A percentile compares a stretch with the other conserved stretches of the same genome.
Evolutionary conservation across 2,329 filamentous ascomycete species (phyloP).

Genomic region (Nigrospora oryzae): DNA sequence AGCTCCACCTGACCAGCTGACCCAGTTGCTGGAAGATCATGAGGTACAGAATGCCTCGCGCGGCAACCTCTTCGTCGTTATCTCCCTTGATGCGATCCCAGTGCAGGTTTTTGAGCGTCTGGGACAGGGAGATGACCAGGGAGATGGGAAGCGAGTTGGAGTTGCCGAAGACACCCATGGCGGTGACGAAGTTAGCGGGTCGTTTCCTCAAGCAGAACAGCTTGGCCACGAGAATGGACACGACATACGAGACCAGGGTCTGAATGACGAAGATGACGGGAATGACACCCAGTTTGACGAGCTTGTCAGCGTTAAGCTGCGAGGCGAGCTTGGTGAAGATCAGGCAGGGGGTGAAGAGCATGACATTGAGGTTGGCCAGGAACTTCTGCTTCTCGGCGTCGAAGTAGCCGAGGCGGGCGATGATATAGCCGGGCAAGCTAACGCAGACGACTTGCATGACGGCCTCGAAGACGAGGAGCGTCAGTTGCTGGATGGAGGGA

Average conservation of each 20-base stretch:
- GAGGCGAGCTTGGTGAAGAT: constrained; percentile 97
- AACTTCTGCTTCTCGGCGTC: constrained; percentile 96
- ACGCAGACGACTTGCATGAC: constrained; percentile 94
- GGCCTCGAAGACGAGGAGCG: constrained; percentile 86
- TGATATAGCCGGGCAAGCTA: constrained; percentile 85
- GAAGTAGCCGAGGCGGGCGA: constrained; percentile 85
- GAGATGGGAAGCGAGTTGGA: constrained; percentile 97
- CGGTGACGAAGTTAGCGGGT: constrained; percentile 87
- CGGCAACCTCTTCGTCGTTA: constrained; percentile 90
- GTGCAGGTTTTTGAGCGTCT: constrained; percentile 84
- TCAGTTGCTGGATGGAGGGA: constrained; percentile 58
- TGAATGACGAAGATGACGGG: constrained; percentile 87
- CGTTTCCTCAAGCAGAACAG: constrained; percentile 79
- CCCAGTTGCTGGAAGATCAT: constrained; percentile 97
- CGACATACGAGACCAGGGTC: constrained; percentile 76
- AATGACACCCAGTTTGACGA: constrained; percentile 85
- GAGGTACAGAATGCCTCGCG: constrained; percentile 88
- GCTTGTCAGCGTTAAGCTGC: constrained; percentile 84
- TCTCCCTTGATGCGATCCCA: constrained; percentile 89
- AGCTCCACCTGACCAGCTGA: constrained; percentile 92
- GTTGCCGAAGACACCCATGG: constrained; percentile 97
- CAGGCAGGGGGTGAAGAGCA: constrained; percentile 92
- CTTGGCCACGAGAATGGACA: constrained; percentile 62
- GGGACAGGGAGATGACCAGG: constrained; percentile 84
- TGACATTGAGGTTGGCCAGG: constrained; percentile 90